These are phyloP conservation scores for Solanum tarapatanum DNA, from an alignment of 257 asterid genomes.

Conservation along the genomic window DNA sequence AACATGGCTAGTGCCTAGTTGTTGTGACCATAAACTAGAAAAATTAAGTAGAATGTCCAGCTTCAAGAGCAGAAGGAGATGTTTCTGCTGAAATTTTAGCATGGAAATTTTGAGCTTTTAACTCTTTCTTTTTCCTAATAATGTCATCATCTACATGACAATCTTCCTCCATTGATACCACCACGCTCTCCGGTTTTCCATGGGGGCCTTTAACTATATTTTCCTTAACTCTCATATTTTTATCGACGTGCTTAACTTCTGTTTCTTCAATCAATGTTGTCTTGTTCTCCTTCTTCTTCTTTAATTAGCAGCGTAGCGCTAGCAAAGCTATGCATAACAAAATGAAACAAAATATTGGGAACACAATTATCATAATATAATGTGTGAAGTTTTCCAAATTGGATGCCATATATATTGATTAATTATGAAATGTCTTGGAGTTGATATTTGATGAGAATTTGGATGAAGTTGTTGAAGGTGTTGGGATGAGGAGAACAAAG, in stretches of 20 bases:
- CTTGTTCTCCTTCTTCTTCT: constrained; percentile 20
- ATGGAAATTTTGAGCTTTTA: background rate
- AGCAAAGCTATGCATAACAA: constrained; percentile 23
- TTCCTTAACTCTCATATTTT: constrained; percentile 28
- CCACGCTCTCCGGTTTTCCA: constrained; percentile 16
- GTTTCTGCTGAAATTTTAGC: background rate
- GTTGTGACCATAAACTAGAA: background rate
- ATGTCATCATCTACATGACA: constrained; percentile 35
- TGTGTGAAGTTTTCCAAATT: background rate
- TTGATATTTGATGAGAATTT: constrained; percentile 1
- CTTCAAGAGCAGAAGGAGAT: background rate
- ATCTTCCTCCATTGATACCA: constrained; percentile 35
- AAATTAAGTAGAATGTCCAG: background rate
- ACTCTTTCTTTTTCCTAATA: constrained; percentile 17
- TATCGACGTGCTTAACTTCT: constrained; percentile 18
- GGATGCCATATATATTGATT: background rate
- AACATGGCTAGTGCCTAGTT: background rate
- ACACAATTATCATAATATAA: constrained; percentile 21
- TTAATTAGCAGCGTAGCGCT: constrained; percentile 23
- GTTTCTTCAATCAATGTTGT: constrained; percentile 11
- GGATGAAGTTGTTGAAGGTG: background rate
- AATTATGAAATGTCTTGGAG: constrained; percentile 6
- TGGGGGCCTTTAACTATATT: constrained; percentile 25
- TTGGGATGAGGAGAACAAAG: background rate
- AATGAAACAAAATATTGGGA: constrained; percentile 22